Evolutionary conservation across 164 flowering plant species (phyloP).

Genomic region (Umbilicus rupestris): DNA sequence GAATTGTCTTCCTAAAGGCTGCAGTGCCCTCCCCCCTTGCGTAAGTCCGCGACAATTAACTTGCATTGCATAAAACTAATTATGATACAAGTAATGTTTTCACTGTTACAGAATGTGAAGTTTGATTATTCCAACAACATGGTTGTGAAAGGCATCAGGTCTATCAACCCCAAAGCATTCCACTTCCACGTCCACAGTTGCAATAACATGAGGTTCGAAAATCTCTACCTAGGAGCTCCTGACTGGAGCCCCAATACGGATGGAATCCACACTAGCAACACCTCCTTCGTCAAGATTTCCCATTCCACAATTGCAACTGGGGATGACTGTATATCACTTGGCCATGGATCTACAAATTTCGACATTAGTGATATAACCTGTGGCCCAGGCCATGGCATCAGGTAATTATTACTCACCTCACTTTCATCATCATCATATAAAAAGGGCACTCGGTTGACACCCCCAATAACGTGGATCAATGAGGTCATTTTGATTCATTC

Average conservation of each 20-base stretch:
- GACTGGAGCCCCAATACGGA: slow-evolving; percentile 36
- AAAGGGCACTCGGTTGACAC: too few relatives aligned
- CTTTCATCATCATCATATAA: too few relatives aligned
- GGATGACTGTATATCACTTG: slow-evolving; percentile 36
- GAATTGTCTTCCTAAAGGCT: slow-evolving; percentile 1
- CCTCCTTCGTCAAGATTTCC: slow-evolving; percentile 11
- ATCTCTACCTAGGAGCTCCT: slow-evolving; percentile 18
- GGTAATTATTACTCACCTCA: not conserved
- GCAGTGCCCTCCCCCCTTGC: not conserved
- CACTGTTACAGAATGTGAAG: slow-evolving; percentile 19
- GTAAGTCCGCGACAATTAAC: not conserved
- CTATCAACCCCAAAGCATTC: slow-evolving; percentile 26
- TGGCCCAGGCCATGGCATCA: slow-evolving; percentile 39
- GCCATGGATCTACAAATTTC: slow-evolving; percentile 20
- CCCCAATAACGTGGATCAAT: too few relatives aligned
- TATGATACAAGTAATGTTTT: not conserved
- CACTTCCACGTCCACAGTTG: slow-evolving; percentile 25
- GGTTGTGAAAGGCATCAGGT: slow-evolving; percentile 14
- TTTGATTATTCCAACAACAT: slow-evolving; percentile 22
- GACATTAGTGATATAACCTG: slow-evolving; percentile 18
- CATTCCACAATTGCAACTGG: slow-evolving; percentile 20
- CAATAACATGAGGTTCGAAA: slow-evolving; percentile 14
- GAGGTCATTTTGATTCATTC: too few relatives aligned
- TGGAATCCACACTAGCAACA: slow-evolving; percentile 25
- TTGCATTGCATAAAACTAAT: not conserved